Evolutionary conservation across 1,139 yeast genomes (phyloP).

Genomic region (Pneumocystis jirovecii): DNA sequence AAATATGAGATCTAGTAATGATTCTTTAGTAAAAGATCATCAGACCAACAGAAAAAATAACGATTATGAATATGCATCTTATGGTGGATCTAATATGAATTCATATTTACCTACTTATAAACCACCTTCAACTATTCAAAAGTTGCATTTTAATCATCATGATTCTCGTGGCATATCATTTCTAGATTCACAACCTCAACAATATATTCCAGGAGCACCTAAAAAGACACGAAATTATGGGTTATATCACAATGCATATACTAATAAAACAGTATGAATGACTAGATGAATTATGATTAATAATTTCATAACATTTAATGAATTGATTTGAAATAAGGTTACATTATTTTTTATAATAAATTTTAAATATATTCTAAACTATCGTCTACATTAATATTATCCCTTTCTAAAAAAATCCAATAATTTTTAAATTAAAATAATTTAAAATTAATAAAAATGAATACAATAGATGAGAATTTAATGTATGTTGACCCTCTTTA

Average conservation of each 20-base stretch:
- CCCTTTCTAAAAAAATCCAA: neutral
- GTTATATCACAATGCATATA: neutral
- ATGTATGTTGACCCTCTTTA: neutral
- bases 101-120: neutral
- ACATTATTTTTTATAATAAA: neutral
- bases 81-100: neutral
- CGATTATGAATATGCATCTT: neutral
- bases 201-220: neutral
- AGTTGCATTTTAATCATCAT: neutral
- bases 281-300: neutral
- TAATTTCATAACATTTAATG: neutral
- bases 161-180: neutral
- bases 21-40: neutral
- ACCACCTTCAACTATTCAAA: neutral
- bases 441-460: neutral
- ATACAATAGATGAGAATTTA: neutral
- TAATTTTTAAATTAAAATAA: neutral
- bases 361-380: no score
- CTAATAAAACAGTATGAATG: neutral
- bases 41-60: neutral
- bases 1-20: neutral
- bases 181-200: neutral
- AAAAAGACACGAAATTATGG: neutral
- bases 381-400: neutral
- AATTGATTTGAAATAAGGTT: neutral